These are phyloP conservation scores for Suhomyces bokatorum DNA, from an alignment of 1,139 yeast genomes.

Conservation along the genomic window DNA sequence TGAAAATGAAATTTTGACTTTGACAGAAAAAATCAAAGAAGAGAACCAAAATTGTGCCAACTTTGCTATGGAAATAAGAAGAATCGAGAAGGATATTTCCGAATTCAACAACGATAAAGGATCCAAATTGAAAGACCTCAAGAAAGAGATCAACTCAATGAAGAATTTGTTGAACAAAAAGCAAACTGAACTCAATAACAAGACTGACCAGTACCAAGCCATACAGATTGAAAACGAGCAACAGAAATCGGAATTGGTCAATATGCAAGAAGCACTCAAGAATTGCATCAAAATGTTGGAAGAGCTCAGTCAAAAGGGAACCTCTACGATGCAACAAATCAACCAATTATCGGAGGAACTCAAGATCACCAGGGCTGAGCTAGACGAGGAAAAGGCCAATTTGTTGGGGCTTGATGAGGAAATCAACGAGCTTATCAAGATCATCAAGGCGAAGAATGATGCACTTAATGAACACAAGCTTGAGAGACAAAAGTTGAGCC, in stretches of 20 bases:
- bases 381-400: conserved; percentile 64
- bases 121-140: conserved; percentile 70
- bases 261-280: conserved; percentile 43
- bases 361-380: conserved; percentile 37
- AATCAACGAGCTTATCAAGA: conserved; percentile 58
- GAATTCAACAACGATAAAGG: conserved; percentile 84
- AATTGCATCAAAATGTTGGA: conserved; percentile 34
- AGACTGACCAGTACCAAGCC: conserved; percentile 59
- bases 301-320: conserved; percentile 41
- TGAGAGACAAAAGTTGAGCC: conserved; percentile 57
- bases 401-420: conserved; percentile 78
- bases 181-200: conserved; percentile 44
- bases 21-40: conserved; percentile 40
- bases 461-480: conserved; percentile 52
- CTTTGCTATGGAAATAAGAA: conserved; percentile 46
- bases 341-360: conserved; percentile 28
- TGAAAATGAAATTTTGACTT: conserved; percentile 47
- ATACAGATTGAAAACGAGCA: conserved; percentile 76
- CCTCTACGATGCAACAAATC: conserved; percentile 28
- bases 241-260: conserved; percentile 53
- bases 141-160: conserved; percentile 51
- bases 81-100: conserved; percentile 72
- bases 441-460: conserved; percentile 54
- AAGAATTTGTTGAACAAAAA: conserved; percentile 38
- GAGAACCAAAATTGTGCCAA: conserved; percentile 30